Conservation (phyloP, 805 yeast genomes). For the Metschnikowia reukaufii region DNA sequence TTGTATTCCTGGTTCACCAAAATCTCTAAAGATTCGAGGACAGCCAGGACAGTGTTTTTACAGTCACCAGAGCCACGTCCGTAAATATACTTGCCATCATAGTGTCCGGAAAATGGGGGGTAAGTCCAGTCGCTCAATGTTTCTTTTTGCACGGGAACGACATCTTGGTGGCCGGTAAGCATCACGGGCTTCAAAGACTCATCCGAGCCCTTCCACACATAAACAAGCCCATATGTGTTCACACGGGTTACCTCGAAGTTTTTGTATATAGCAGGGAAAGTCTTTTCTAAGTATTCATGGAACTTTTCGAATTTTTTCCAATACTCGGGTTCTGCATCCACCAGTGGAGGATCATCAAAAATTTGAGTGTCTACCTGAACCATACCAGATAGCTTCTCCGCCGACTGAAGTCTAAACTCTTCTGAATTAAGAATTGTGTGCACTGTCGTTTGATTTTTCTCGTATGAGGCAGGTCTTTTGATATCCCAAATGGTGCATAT, state of each 20-base stretch:
- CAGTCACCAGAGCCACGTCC: conserved; percentile 24
- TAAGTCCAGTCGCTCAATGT: conserved; percentile 39
- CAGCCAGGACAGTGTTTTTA: conserved; percentile 20
- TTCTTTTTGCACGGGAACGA: conserved; percentile 41
- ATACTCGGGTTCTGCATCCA: conserved; percentile 19
- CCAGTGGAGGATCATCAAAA: conserved; percentile 20
- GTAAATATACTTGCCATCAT: conserved; percentile 26
- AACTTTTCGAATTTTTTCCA: conserved; percentile 25
- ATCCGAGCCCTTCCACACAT: conserved; percentile 38
- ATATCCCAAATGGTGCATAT: conserved; percentile 18
- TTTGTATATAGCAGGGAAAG: conserved; percentile 36
- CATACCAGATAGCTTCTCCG: conserved; percentile 16
- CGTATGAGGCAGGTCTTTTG: conserved; percentile 26
- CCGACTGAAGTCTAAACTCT: conserved; percentile 12
- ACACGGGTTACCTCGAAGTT: conserved; percentile 34
- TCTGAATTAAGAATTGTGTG: conserved; percentile 14
- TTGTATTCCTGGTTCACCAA: conserved; percentile 11
- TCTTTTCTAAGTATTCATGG: conserved; percentile 30
- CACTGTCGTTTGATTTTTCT: conserved; percentile 32
- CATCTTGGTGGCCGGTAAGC: conserved; percentile 43
- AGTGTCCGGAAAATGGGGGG: conserved; percentile 39
- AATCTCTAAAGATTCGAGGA: conserved; percentile 20
- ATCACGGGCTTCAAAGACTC: conserved; percentile 34
- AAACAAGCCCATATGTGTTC: conserved; percentile 38
- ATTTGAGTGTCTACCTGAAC: conserved; percentile 21